Conservation (phyloP, 331 rosid species). For the Quercus phellos region DNA sequence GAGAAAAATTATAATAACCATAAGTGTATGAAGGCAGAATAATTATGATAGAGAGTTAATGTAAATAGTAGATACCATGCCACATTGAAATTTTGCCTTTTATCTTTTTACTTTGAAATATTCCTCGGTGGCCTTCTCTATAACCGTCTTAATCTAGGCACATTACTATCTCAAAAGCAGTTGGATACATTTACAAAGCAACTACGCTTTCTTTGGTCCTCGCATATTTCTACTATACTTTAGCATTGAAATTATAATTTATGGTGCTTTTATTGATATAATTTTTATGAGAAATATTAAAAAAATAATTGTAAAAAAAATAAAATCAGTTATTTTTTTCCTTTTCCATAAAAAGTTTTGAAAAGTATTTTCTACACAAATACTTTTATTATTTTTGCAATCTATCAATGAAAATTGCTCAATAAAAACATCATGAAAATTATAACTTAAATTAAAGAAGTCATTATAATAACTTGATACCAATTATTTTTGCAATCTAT, state of each 20-base stretch:
- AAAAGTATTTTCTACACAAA: no score
- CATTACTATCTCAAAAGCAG: not conserved
- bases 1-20: not conserved
- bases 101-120: not conserved
- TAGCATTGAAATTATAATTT: not conserved
- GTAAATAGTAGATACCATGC: not conserved
- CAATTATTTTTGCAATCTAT: no score
- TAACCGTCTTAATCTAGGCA: not conserved
- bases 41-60: not conserved
- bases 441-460: no score
- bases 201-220: not conserved
- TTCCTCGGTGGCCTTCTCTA: not conserved
- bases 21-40: not conserved
- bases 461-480: no score
- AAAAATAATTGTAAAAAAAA: no score
- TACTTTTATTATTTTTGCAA: no score
- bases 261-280: not conserved
- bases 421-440: no score
- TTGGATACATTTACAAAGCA: not conserved
- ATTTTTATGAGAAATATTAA: no score
- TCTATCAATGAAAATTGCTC: no score
- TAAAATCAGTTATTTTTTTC: not conserved
- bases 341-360: not conserved
- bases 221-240: not conserved
- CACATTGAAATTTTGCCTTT: not conserved